These are phyloP conservation scores for Aspergillus olivimuriae DNA, from an alignment of 495 filamentous ascomycete species.

Conservation along the genomic window DNA sequence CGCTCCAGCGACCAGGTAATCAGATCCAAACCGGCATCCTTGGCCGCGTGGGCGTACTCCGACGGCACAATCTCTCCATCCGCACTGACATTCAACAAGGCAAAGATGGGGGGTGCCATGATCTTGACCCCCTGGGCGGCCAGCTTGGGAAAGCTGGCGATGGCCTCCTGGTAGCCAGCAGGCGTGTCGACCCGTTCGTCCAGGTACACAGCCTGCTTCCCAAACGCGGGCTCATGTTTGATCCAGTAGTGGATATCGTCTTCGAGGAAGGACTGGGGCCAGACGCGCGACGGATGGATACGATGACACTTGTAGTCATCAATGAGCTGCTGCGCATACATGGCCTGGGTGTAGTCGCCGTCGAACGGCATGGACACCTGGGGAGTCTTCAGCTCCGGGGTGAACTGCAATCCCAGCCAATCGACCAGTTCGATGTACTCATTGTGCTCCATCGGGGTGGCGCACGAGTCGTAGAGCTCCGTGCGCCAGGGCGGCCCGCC, in stretches of 20 bases:
- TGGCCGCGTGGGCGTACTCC: slow-evolving; percentile 36
- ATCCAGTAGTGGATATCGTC: slow-evolving; percentile 58
- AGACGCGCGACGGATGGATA: slow-evolving; percentile 51
- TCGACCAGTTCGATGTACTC: slow-evolving; percentile 50
- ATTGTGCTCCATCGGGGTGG: slow-evolving; percentile 44
- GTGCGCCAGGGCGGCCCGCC: slow-evolving; percentile 51
- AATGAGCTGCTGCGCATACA: slow-evolving; percentile 53
- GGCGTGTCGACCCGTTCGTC: slow-evolving; percentile 47
- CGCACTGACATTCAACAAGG: slow-evolving; percentile 11
- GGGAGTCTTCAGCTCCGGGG: slow-evolving; percentile 56
- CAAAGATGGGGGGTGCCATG: slow-evolving; percentile 16
- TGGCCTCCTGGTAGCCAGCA: slow-evolving; percentile 36
- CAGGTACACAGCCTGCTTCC: slow-evolving; percentile 50
- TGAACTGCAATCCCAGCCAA: slow-evolving; percentile 46
- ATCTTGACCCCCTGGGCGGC: slow-evolving; percentile 11
- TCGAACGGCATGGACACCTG: slow-evolving; percentile 55
- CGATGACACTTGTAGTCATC: slow-evolving; percentile 47
- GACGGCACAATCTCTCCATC: slow-evolving; percentile 15
- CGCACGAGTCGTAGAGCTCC: slow-evolving; percentile 52
- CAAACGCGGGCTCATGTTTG: slow-evolving; percentile 48
- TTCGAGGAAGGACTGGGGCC: slow-evolving; percentile 53
- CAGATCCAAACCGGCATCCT: slow-evolving; percentile 48
- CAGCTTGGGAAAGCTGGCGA: slow-evolving; percentile 13
- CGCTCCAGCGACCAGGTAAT: slow-evolving; percentile 59
- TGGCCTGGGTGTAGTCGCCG: slow-evolving; percentile 49